Base-by-base conservation (phyloP, 495 filamentous ascomycete species). In the Delitschia confertaspora region DNA sequence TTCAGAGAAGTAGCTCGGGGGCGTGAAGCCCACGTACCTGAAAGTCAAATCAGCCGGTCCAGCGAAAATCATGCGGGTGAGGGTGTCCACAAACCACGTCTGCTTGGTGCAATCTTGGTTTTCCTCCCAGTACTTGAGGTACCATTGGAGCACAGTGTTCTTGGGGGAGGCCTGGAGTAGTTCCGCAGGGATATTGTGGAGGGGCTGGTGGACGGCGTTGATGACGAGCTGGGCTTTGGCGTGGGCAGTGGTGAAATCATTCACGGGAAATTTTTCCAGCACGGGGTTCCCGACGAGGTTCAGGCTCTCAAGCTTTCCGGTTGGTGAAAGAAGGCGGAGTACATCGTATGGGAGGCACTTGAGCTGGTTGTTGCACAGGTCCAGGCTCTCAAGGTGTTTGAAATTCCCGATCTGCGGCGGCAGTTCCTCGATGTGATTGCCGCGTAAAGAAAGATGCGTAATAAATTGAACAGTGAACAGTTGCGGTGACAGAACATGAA, bases 391-490 rank as follows among this genome's bases (percentile, higher is more conserved):
- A 8, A 52, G 19, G 19, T 52, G 37, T 11, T 7, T 6, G 2
- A 52, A 13, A 11, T 31, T 22, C 1, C 7, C 8, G 13, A 52
- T 30, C 35, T 30, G 36, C n/a, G 41, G 31, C 3, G 42, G 48
- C 3, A 52, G 29, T 18, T 46, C 34, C n/a, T 23, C 13, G 25
- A 52, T 40, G 7, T 38, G 9, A 37, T 46, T 46, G 14, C 13
- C 1, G 11, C 26, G 30, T 1, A 52, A 22, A 17, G 3, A 16
- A n/a, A 52, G 42, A 7, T 8, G 11, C 4, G 47, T 51, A 6
- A 51, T 9, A 22, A 45, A 30, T 21, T 52, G 16, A 6, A 52
- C 3, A n/a, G 19, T 21, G 42, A 52, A 52, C 1, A 52, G 34
- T 0, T 11, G 11, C 7, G 42, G 36, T 3, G 11, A 1, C 4